Evolutionary conservation across 78 protist species (phyloP), one percentile per base, ranked within the genome.

Genomic region (Thecamonas trahens): DNA sequence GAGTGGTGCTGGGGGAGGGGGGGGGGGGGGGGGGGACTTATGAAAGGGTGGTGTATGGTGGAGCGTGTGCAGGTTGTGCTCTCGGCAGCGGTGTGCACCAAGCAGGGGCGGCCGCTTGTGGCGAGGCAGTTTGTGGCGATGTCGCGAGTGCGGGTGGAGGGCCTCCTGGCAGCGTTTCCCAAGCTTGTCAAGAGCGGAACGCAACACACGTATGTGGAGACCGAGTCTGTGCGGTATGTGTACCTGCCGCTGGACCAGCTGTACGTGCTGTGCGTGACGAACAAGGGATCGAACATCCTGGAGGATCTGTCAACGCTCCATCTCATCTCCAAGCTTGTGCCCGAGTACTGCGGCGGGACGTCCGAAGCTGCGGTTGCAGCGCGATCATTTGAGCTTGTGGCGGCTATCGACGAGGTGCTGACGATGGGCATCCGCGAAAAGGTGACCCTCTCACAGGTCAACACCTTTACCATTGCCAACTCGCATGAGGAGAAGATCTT

Each of bases 161-260:
- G 97, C 4, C 79, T 93, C 40, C 60, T 93, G 22, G 87, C 97
- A 0, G 96, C 95, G 18, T 92, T 95, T 39, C 95, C 98, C 24
- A 94, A 94, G 84, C 89, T 93, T 15, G 50, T 86, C 60, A 82
- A 76, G n/a, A 18, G 54, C n/a, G 90, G 75, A 1, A 67, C 72
- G 63, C 97, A 93, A 78, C 95, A 89, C 75, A 95, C 98, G 0
- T 91, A 74, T 31, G 80, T 93, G 15, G 97, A 93, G 72, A 91
- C 98, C 2, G 97, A 90, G 37, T 65, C 68, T 37, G 77, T 78
- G 18, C 86, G 98, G 55, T 95, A 95, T 49, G 95, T 95, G 32
- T 95, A 94, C 85, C 97, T 90, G 76, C 99, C 99, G 29, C 15
- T 94, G 59, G 99, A 95, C 72, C 0, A 31, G 47, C 86, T 95